Percentiles rank a stretch among this genome's conserved stretches.
phyloP scores from a whole-genome alignment of 2,329 filamentous ascomycete species.

The Diplodia corticola region DNA sequence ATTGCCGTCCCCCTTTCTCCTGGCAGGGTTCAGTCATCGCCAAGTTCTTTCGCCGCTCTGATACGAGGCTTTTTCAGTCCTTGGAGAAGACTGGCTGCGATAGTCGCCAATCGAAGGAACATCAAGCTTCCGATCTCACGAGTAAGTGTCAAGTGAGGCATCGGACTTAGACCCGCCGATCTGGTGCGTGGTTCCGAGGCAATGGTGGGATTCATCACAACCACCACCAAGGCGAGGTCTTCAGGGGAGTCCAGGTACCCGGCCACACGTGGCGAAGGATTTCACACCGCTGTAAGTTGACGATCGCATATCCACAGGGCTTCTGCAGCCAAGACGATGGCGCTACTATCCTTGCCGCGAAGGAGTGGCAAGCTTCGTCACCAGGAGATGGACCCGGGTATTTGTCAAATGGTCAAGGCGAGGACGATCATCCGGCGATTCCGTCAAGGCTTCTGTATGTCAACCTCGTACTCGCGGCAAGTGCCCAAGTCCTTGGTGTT shows the following conservation, averaged over 20 bases:
- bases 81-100: background rate
- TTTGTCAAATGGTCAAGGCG: conserved; percentile 5
- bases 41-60: background rate
- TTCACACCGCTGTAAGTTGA: background rate
- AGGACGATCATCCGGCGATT: conserved; percentile 2
- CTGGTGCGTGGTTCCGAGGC: too few relatives aligned
- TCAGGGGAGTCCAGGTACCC: background rate
- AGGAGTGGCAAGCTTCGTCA: background rate
- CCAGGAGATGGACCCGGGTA: background rate
- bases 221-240: background rate
- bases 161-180: background rate
- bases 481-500: background rate
- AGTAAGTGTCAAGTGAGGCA: background rate
- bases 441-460: background rate
- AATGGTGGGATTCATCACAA: background rate
- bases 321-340: background rate
- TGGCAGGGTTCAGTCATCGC: background rate
- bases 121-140: background rate
- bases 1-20: background rate
- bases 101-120: background rate
- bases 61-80: background rate
- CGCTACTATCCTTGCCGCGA: background rate
- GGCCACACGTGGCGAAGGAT: background rate
- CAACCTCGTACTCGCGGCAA: background rate
- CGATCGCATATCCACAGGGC: background rate